phyloP scores from a whole-genome alignment of 1,284 basidiomycete genomes.

The Puccinia horiana region DNA sequence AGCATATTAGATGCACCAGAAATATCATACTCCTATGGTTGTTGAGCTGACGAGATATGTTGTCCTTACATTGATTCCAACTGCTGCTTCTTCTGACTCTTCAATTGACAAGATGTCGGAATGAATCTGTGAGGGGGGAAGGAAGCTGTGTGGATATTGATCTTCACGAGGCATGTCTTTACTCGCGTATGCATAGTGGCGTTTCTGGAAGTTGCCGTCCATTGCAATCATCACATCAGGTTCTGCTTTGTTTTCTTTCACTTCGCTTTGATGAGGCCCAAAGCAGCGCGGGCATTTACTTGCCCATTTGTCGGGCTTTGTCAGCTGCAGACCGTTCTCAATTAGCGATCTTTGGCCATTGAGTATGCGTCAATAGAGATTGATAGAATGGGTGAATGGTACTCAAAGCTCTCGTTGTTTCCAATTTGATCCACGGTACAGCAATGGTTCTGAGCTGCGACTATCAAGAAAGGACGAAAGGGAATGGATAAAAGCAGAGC shows the following conservation, averaged over 20 bases:
- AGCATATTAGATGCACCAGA: no score
- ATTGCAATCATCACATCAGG: background rate
- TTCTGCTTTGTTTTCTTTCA: background rate
- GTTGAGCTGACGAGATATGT: no score
- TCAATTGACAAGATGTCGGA: background rate
- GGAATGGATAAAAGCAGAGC: background rate
- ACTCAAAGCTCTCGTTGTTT: background rate
- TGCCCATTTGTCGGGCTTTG: constrained; percentile 4
- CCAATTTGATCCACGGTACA: background rate
- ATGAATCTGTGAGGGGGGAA: constrained; percentile 1
- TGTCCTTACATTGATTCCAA: background rate
- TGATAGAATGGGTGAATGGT: background rate
- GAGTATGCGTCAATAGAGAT: background rate
- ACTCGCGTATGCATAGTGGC: background rate
- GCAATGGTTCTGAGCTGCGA: background rate
- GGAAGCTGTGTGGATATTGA: background rate
- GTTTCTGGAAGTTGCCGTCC: no score
- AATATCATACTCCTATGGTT: background rate
- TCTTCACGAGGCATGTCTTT: constrained; percentile 4
- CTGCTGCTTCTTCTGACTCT: background rate
- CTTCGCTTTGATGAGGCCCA: background rate
- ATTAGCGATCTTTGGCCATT: background rate
- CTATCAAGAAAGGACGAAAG: background rate
- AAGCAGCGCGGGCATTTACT: constrained; percentile 21
- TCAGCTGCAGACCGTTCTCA: background rate